Evolutionary conservation across 2,329 filamentous ascomycete genomes (phyloP).

Genomic region (Fusarium sp.): DNA sequence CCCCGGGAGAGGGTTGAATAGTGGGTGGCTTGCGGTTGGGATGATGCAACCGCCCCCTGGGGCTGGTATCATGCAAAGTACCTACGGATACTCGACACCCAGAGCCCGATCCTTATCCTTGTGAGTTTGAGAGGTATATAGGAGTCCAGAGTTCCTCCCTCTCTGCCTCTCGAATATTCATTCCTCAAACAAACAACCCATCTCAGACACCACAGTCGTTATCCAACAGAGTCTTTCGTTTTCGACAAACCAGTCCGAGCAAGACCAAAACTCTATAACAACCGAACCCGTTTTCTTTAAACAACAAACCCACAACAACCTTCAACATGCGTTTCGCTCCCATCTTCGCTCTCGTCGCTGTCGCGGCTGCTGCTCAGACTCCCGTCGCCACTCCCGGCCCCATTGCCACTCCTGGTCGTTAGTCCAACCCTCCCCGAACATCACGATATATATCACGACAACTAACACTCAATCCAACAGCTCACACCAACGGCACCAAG

Average conservation of each 20-base stretch:
- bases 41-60: constrained; percentile 41
- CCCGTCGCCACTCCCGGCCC: constrained; percentile 35
- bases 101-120: constrained; percentile 22
- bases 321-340: constrained; percentile 43
- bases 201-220: constrained; percentile 30
- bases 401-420: constrained; percentile 29
- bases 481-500: constrained; percentile 31
- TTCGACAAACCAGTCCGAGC: constrained; percentile 19
- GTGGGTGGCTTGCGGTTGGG: constrained; percentile 36
- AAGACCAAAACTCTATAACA: background rate
- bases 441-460: constrained; percentile 5
- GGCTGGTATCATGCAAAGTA: constrained; percentile 30
- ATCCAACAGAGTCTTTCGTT: constrained; percentile 30
- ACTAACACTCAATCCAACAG: constrained; percentile 18
- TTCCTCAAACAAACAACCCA: constrained; percentile 20
- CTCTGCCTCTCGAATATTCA: constrained; percentile 13
- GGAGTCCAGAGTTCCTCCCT: constrained; percentile 26
- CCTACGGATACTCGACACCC: background rate
- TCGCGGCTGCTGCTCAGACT: constrained; percentile 37
- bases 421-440: constrained; percentile 28
- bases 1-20: constrained; percentile 17
- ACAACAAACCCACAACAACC: constrained; percentile 19
- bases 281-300: constrained; percentile 9
- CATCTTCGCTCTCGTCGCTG: constrained; percentile 43
- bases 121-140: constrained; percentile 33